Conservation (phyloP, 2,329 filamentous ascomycete genomes). For the Penicillium sp. region DNA sequence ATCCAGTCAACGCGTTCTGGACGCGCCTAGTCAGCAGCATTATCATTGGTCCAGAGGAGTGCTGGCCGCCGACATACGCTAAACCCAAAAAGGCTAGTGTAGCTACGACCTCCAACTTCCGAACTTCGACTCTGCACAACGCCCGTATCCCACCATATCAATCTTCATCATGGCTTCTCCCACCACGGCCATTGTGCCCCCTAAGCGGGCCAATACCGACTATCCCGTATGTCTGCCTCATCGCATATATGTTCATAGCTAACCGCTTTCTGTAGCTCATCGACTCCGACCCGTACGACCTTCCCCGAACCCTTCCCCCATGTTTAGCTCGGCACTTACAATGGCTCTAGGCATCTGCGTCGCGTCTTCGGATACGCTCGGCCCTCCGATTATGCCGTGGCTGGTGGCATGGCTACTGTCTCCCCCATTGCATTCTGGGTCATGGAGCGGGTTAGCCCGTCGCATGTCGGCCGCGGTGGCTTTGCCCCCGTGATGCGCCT, state of each 20-base stretch:
- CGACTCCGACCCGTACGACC: constrained; percentile 92
- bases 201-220: constrained; percentile 76
- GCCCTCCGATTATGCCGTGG: constrained; percentile 75
- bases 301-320: constrained; percentile 15
- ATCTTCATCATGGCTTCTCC: constrained; percentile 36
- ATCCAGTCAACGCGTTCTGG: constrained; percentile 15
- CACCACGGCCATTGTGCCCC: constrained; percentile 59
- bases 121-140: constrained; percentile 29
- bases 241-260: constrained; percentile 12
- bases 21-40: constrained; percentile 18
- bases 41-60: constrained; percentile 14
- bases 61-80: constrained; percentile 15
- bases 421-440: constrained; percentile 72
- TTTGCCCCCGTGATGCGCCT: constrained; percentile 83
- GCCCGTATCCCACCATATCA: constrained; percentile 13
- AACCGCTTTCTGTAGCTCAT: constrained; percentile 69
- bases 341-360: constrained; percentile 71
- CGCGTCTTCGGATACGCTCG: constrained; percentile 87
- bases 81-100: constrained; percentile 22
- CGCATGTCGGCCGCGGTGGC: constrained; percentile 76
- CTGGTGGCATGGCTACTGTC: constrained; percentile 65
- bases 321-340: constrained; percentile 32
- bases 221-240: constrained; percentile 69
- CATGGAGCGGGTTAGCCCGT: constrained; percentile 83
- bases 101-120: constrained; percentile 28